phyloP scores from a whole-genome alignment of 2,329 filamentous ascomycete species.

The Colletotrichum sublineola region DNA sequence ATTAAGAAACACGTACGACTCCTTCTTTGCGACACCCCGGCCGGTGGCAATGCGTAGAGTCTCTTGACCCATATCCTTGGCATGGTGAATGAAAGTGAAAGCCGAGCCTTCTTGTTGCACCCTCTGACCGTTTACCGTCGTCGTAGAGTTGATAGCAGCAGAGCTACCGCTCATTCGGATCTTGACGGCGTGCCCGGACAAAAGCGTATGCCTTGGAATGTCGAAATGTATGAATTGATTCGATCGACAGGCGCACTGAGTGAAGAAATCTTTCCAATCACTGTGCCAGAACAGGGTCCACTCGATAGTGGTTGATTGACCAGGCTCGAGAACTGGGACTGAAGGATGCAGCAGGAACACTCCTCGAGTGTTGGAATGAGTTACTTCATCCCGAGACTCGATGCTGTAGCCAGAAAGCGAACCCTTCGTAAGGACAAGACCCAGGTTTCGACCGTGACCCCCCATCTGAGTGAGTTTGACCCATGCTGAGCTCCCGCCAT shows the following conservation, averaged over 20 bases:
- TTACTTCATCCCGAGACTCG: constrained; percentile 34
- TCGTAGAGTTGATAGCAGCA: constrained; percentile 13
- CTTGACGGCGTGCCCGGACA: constrained; percentile 5
- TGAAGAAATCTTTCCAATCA: constrained; percentile 34
- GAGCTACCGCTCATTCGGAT: constrained; percentile 18
- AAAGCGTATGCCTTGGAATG: constrained; percentile 17
- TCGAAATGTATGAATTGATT: constrained; percentile 28
- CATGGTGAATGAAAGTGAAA: constrained; percentile 12
- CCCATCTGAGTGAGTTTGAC: constrained; percentile 42
- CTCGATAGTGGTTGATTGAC: constrained; percentile 15
- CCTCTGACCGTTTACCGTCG: constrained; percentile 13
- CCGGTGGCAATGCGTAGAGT: constrained; percentile 11
- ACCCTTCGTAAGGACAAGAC: constrained; percentile 33
- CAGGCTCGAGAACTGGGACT: constrained; percentile 28
- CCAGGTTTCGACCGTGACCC: constrained; percentile 31
- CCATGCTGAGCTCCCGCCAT: constrained; percentile 36
- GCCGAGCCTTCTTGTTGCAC: constrained; percentile 7
- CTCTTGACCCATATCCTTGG: constrained; percentile 19
- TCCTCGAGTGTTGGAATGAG: constrained; percentile 37
- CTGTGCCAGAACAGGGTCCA: constrained; percentile 40
- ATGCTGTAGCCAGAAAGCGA: constrained; percentile 40
- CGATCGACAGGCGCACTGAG: constrained; percentile 26
- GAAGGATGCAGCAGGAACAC: constrained; percentile 38
- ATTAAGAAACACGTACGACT: constrained; percentile 37
- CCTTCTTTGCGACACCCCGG: not conserved